phyloP scores from a whole-genome alignment of 352 stramenopile genomes.

The Globisporangium emineosum region DNA sequence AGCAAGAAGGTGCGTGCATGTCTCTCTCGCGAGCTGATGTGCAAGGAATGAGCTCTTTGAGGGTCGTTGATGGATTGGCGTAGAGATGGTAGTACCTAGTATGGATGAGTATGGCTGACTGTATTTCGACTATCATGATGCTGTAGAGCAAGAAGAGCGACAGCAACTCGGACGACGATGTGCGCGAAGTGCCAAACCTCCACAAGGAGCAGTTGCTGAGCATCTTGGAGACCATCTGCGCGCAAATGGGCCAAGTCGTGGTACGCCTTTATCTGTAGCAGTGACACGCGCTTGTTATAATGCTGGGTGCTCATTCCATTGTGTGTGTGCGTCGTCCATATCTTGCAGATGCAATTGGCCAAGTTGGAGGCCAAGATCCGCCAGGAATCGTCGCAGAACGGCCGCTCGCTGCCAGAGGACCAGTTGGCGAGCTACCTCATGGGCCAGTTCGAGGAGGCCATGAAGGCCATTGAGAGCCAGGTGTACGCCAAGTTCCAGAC shows the following conservation, averaged over 20 bases:
- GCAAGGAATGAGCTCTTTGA: not conserved
- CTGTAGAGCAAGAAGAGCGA: constrained; percentile 49
- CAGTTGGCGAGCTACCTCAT: constrained; percentile 86
- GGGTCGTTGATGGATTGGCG: too few relatives aligned
- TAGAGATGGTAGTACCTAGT: too few relatives aligned
- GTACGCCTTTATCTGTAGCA: constrained; percentile 30
- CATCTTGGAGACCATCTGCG: constrained; percentile 86
- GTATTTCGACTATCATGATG: not conserved
- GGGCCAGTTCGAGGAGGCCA: constrained; percentile 88
- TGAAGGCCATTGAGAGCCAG: constrained; percentile 88
- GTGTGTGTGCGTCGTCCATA: constrained; percentile 7
- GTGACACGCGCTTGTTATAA: not conserved
- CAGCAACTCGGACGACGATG: constrained; percentile 47
- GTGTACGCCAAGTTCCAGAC: constrained; percentile 89
- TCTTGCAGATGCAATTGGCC: constrained; percentile 74
- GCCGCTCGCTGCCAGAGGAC: constrained; percentile 75
- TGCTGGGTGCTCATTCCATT: constrained; percentile 3
- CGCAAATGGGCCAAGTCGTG: constrained; percentile 88
- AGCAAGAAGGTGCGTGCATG: constrained; percentile 28
- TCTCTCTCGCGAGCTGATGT: not conserved
- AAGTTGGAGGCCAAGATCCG: constrained; percentile 88
- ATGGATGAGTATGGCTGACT: not conserved
- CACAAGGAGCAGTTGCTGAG: constrained; percentile 86
- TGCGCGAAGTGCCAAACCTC: constrained; percentile 78
- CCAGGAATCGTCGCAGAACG: constrained; percentile 84